A percentile compares a stretch with the other conserved stretches of the same genome.
Evolutionary conservation across 2,329 filamentous ascomycete species (phyloP).

Genomic region (Sclerotinia spermophila): DNA sequence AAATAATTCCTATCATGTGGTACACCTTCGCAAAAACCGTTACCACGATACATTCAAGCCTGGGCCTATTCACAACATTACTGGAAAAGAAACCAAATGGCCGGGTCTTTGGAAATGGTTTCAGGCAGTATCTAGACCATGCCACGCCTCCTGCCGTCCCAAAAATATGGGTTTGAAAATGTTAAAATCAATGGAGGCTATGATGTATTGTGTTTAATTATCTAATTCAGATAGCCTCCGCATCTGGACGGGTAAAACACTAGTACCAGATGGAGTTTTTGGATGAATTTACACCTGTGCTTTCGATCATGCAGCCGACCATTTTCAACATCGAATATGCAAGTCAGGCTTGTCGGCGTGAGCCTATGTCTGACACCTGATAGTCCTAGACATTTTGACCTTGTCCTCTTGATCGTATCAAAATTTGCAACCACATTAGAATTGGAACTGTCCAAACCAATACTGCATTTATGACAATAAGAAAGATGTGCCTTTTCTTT

Average conservation of each 20-base stretch:
- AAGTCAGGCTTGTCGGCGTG: fast-evolving
- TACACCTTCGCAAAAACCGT: not conserved
- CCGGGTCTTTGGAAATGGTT: not conserved
- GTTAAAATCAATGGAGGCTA: too few relatives aligned
- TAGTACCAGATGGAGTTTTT: not conserved
- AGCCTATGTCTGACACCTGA: too few relatives aligned
- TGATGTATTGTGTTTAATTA: too few relatives aligned
- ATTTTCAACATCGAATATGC: not conserved
- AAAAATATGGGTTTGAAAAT: constrained; percentile 26
- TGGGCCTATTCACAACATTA: not conserved
- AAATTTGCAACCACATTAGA: not conserved
- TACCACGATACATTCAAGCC: not conserved
- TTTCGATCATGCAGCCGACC: not conserved
- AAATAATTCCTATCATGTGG: not conserved
- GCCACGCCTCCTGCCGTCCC: constrained; percentile 35
- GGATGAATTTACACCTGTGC: not conserved
- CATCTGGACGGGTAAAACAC: not conserved
- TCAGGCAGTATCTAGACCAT: not conserved
- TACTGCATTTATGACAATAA: not conserved
- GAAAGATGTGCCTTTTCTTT: not conserved
- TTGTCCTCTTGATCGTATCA: too few relatives aligned
- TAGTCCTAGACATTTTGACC: not conserved
- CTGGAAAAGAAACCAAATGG: too few relatives aligned
- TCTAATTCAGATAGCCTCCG: too few relatives aligned
- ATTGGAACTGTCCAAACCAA: not conserved